Evolutionary conservation across 176 grass and related monocot genomes (phyloP).

Genomic region (Eleusine coracana): DNA sequence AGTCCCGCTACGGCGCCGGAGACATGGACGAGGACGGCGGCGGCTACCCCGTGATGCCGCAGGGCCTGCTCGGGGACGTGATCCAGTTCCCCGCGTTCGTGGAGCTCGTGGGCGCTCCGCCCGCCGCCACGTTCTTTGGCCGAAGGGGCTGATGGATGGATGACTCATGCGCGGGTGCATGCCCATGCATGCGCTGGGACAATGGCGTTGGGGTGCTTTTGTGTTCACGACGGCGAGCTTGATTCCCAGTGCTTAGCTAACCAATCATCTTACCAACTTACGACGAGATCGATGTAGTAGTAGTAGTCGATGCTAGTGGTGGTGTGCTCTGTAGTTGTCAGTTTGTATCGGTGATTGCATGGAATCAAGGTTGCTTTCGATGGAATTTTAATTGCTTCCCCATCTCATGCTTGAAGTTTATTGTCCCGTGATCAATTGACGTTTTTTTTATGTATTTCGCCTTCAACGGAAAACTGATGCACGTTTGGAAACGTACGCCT

Average conservation of each 20-base stretch:
- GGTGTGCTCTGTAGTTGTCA: constrained; percentile 2
- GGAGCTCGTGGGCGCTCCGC: constrained; percentile 46
- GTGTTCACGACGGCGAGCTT: constrained; percentile 6
- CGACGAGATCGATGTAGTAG: not conserved
- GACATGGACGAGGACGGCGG: not conserved
- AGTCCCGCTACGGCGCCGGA: not conserved
- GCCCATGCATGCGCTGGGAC: constrained; percentile 1
- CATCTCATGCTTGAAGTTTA: too few species aligned
- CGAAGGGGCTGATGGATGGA: constrained; percentile 31
- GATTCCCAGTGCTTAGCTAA: not conserved
- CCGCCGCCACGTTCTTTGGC: not conserved
- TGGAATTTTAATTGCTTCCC: not conserved
- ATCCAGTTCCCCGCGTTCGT: constrained; percentile 71
- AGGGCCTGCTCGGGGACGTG: constrained; percentile 70
- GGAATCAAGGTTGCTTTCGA: constrained; percentile 26
- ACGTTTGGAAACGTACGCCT: too few species aligned
- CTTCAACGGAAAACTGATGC: too few species aligned
- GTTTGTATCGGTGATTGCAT: constrained; percentile 14
- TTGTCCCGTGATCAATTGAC: not conserved
- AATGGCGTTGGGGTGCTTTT: constrained; percentile 4
- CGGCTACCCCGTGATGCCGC: constrained; percentile 50
- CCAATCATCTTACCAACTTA: not conserved
- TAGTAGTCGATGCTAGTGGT: too few species aligned
- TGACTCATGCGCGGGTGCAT: too few species aligned
- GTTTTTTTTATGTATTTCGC: too few species aligned